These are phyloP conservation scores for Boletus rex-veris DNA, from an alignment of 768 basidiomycete species.

Conservation along the genomic window DNA sequence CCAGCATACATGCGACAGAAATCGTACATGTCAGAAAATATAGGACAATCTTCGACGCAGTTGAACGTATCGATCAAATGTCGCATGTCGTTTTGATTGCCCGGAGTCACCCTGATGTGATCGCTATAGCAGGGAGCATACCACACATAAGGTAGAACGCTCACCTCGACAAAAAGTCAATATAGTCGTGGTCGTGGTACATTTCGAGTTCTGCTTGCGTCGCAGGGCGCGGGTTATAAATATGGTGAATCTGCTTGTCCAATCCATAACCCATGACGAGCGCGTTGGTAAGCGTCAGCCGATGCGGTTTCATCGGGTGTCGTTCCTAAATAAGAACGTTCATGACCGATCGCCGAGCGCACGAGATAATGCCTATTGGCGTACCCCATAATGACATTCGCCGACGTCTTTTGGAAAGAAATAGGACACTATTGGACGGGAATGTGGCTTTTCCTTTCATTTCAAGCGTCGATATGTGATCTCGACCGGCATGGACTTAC, in stretches of 20 bases:
- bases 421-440: slow-evolving; percentile 86
- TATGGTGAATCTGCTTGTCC: slow-evolving; percentile 90
- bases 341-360: slow-evolving; percentile 1
- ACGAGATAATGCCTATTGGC: slow-evolving; percentile 17
- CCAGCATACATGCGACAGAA: slow-evolving; percentile 95
- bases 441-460: slow-evolving; percentile 26
- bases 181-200: slow-evolving; percentile 94
- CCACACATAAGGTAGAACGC: slow-evolving; percentile 16
- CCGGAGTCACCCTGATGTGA: slow-evolving; percentile 72
- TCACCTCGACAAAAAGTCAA: slow-evolving; percentile 91
- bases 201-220: slow-evolving; percentile 84
- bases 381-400: slow-evolving; percentile 93
- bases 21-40: slow-evolving; percentile 92
- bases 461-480: slow-evolving; percentile 11
- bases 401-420: slow-evolving; percentile 95
- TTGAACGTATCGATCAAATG: slow-evolving; percentile 84
- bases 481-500: slow-evolving; percentile 40
- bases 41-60: slow-evolving; percentile 95
- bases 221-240: slow-evolving; percentile 85
- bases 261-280: slow-evolving; percentile 95
- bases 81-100: slow-evolving; percentile 64
- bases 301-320: slow-evolving; percentile 98
- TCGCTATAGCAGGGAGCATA: neutral
- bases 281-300: slow-evolving; percentile 93
- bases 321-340: slow-evolving; percentile 59